Evolutionary conservation across 441 rosid species (phyloP).

Genomic region (Populus hybrid): DNA sequence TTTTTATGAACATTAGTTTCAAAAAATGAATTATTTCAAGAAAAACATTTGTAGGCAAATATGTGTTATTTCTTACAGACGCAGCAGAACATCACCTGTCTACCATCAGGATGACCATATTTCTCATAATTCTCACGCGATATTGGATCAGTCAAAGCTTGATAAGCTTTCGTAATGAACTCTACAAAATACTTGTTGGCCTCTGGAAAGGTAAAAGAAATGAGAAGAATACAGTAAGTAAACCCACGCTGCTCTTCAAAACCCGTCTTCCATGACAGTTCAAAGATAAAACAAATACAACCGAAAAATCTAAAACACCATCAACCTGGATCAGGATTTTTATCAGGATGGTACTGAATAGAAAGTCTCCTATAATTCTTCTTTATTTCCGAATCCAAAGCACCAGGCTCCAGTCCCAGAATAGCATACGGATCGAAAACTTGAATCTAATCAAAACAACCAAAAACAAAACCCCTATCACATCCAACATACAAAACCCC

Average conservation of each 20-base stretch:
- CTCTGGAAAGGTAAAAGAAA: constrained; percentile 40
- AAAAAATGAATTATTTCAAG: constrained; percentile 6
- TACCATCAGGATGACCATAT: constrained; percentile 99
- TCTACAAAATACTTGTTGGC: constrained; percentile 85
- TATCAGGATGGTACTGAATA: constrained; percentile 93
- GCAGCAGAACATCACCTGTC: constrained; percentile 55
- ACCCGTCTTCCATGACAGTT: constrained; percentile 4
- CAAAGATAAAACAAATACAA: constrained; percentile 5
- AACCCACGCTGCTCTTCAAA: constrained; percentile 20
- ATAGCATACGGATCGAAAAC: constrained; percentile 88
- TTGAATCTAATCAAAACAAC: constrained; percentile 51
- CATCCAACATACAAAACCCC: neutral
- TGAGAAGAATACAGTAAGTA: neutral
- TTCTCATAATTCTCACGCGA: constrained; percentile 98
- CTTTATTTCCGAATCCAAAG: constrained; percentile 77
- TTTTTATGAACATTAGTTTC: constrained; percentile 18
- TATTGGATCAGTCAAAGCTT: constrained; percentile 89
- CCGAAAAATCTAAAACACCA: constrained; percentile 20
- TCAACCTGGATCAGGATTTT: constrained; percentile 98
- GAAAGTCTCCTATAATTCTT: constrained; percentile 94
- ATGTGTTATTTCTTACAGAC: constrained; percentile 3
- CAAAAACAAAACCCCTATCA: neutral
- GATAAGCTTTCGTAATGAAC: constrained; percentile 93
- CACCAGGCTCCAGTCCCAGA: constrained; percentile 79
- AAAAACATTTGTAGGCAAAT: constrained; percentile 3